These are phyloP conservation scores for Prosopis cineraria DNA, from an alignment of 306 rosid species.

Conservation along the genomic window DNA sequence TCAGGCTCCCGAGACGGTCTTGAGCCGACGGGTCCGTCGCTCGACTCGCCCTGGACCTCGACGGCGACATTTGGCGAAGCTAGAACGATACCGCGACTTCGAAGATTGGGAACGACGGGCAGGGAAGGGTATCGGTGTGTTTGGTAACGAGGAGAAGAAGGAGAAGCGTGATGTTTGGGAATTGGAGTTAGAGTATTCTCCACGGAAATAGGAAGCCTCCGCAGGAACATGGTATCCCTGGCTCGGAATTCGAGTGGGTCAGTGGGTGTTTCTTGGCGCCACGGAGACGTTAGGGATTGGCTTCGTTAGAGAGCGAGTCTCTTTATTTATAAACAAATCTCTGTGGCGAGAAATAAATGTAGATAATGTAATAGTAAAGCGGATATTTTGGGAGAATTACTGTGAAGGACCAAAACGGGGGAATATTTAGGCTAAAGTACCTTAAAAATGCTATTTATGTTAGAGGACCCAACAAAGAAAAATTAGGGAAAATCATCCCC, in stretches of 20 bases:
- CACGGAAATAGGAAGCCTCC: slow-evolving; percentile 34
- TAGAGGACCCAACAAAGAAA: too few relatives aligned
- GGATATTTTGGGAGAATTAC: background rate
- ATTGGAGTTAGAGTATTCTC: slow-evolving; percentile 26
- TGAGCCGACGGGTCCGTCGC: background rate
- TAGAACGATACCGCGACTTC: background rate
- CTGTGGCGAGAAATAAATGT: background rate
- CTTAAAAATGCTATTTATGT: too few relatives aligned
- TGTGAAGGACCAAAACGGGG: background rate
- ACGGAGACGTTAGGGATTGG: background rate
- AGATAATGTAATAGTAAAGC: too few relatives aligned
- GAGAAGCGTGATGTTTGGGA: background rate
- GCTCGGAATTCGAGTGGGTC: background rate
- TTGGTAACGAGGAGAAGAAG: slow-evolving; percentile 10
- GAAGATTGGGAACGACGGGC: background rate
- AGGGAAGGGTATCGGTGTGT: slow-evolving; percentile 5
- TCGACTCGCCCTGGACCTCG: background rate
- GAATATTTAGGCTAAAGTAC: background rate
- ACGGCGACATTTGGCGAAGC: background rate
- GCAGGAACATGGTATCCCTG: slow-evolving; percentile 42
- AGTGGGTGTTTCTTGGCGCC: background rate
- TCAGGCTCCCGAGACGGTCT: slow-evolving; percentile 17
- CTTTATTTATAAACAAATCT: background rate
- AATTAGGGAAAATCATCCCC: too few relatives aligned
- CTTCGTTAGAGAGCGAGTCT: background rate